Conservation (phyloP, 805 yeast species). For the Saccharomycopsis javanensis region DNA sequence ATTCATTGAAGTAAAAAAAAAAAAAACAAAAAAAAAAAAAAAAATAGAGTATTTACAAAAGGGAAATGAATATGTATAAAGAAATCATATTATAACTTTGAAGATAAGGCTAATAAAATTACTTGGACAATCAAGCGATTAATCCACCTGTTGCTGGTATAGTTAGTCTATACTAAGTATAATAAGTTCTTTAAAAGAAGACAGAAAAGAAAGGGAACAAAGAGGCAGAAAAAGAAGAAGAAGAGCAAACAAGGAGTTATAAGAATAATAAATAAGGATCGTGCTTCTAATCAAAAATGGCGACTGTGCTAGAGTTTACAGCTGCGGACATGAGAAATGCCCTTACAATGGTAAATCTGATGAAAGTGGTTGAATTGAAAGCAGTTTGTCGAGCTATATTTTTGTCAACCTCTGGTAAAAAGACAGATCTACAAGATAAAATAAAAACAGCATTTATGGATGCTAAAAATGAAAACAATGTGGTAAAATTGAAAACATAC, state of each 20-base stretch:
- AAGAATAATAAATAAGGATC: too few species aligned
- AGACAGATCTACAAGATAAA: conserved; percentile 49
- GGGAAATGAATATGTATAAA: background rate
- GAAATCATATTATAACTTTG: too few species aligned
- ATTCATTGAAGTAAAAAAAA: too few species aligned
- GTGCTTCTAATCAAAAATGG: background rate
- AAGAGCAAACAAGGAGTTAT: too few species aligned
- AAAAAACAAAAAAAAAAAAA: background rate
- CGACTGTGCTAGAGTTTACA: background rate
- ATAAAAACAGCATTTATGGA: conserved; percentile 36
- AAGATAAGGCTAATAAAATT: background rate
- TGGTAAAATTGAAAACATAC: conserved; percentile 35
- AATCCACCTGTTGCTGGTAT: background rate
- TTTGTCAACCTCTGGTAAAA: conserved; percentile 46
- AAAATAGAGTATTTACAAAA: background rate
- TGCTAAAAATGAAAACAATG: conserved; percentile 34
- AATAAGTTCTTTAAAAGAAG: background rate
- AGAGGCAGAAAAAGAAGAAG: background rate
- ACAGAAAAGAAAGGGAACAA: background rate
- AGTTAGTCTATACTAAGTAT: background rate
- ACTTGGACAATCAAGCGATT: background rate
- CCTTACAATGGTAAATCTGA: background rate
- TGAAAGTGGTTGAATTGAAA: conserved; percentile 37
- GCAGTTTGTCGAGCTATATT: conserved; percentile 41
- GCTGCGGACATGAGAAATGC: conserved; percentile 2